phyloP scores from a whole-genome alignment of 352 stramenopile species.

The Pythium oligandrum region DNA sequence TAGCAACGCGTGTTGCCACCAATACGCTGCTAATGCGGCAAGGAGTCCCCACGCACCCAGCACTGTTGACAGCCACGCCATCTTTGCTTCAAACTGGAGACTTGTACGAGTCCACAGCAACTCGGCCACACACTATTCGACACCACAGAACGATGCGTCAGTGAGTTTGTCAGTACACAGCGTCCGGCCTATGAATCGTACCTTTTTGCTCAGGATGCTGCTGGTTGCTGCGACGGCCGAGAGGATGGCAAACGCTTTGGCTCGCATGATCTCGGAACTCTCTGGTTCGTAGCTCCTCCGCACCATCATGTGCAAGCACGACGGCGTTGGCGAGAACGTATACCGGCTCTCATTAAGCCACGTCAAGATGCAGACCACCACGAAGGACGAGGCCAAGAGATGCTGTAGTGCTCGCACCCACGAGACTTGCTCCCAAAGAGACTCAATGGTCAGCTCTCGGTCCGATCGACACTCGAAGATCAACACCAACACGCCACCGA shows the following conservation, averaged over 20 bases:
- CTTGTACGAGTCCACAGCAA: not conserved
- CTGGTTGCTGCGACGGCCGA: constrained; percentile 21
- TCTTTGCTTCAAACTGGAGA: too few species aligned
- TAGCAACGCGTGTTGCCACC: constrained; percentile 15
- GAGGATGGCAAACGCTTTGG: constrained; percentile 22
- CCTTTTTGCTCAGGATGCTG: constrained; percentile 31
- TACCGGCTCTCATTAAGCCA: constrained; percentile 16
- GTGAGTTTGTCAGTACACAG: not conserved
- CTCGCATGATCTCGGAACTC: not conserved
- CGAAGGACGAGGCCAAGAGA: constrained; percentile 12
- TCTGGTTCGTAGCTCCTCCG: too few species aligned
- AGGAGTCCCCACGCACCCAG: constrained; percentile 10
- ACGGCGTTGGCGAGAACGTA: constrained; percentile 3
- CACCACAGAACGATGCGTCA: not conserved
- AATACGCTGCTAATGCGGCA: constrained; percentile 10
- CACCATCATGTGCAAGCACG: too few species aligned
- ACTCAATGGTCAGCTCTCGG: constrained; percentile 4
- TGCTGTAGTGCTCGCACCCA: constrained; percentile 10
- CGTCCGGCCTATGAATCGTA: constrained; percentile 2
- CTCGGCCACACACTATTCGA: constrained; percentile 1
- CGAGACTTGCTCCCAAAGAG: constrained; percentile 6
- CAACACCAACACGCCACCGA: constrained; percentile 5
- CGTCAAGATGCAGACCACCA: constrained; percentile 13
- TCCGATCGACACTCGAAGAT: not conserved
- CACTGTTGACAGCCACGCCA: not conserved